Evolutionary conservation across 176 grass and related monocot genomes (phyloP).

Genomic region (Carex scoparia): DNA sequence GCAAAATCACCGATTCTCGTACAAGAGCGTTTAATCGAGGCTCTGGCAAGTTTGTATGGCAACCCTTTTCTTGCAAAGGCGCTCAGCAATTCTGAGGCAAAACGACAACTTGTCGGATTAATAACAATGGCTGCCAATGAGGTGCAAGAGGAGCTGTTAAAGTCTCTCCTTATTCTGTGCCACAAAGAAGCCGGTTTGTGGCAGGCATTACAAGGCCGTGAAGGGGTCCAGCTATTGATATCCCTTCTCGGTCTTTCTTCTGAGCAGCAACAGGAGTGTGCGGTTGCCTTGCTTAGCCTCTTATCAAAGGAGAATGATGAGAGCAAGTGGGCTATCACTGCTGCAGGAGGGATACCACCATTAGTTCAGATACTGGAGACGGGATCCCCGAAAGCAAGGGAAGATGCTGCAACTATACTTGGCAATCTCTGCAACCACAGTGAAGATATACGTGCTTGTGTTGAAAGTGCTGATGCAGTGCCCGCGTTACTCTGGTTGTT

Average conservation of each 20-base stretch:
- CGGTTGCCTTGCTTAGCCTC: conserved; percentile 85
- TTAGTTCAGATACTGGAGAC: conserved; percentile 99
- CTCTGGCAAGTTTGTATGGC: conserved; percentile 96
- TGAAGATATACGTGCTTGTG: conserved; percentile 98
- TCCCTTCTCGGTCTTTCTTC: conserved; percentile 98
- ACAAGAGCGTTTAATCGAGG: conserved; percentile 96
- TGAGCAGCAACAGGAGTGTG: conserved; percentile 99
- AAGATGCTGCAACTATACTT: conserved; percentile 99
- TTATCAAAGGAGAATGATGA: conserved; percentile 99
- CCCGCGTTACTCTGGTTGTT: conserved; percentile 98
- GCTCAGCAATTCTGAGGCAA: conserved; percentile 86
- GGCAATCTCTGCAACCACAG: conserved; percentile 99
- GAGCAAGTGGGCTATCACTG: conserved; percentile 99
- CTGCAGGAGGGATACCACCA: conserved; percentile 98
- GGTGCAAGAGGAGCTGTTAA: conserved; percentile 83
- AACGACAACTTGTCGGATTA: conserved; percentile 85
- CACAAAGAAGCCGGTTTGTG: conserved; percentile 86
- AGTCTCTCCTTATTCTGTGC: conserved; percentile 86
- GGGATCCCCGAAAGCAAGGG: conserved; percentile 95
- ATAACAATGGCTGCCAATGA: conserved; percentile 91
- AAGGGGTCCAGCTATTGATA: conserved; percentile 95
- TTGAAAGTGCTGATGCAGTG: conserved; percentile 98
- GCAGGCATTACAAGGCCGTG: conserved; percentile 97
- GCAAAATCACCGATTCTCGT: conserved; percentile 81
- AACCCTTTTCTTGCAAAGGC: conserved; percentile 80